Evolutionary conservation across 768 basidiomycete genomes (phyloP).

Genomic region (Pulveroboletus sp.): DNA sequence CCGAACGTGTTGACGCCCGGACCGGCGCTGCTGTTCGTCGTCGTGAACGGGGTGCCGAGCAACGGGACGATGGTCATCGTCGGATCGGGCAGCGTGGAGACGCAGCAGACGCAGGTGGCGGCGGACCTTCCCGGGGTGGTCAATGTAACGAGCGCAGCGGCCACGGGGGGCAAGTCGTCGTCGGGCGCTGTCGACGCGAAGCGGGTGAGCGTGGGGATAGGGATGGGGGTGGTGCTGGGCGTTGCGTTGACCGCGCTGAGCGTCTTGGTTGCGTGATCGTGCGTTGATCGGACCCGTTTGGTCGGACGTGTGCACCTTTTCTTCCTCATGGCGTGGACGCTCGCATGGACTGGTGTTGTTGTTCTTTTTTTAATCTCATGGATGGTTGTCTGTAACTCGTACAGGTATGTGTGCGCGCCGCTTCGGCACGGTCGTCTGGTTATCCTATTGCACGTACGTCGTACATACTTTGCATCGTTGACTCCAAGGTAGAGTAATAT

Average conservation of each 20-base stretch:
- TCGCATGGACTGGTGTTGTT: background rate
- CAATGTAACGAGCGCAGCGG: constrained; percentile 27
- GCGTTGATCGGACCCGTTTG: too few species aligned
- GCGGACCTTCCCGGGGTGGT: constrained; percentile 40
- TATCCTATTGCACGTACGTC: too few species aligned
- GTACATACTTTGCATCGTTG: too few species aligned
- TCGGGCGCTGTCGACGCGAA: background rate
- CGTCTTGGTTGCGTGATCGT: constrained; percentile 1
- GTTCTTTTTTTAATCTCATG: too few species aligned
- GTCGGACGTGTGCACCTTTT: too few species aligned
- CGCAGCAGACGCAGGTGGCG: constrained; percentile 51
- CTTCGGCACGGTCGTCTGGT: too few species aligned
- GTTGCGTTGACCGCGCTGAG: background rate
- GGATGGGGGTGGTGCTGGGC: background rate
- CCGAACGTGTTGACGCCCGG: constrained; percentile 87
- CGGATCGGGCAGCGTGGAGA: constrained; percentile 74
- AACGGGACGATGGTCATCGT: constrained; percentile 74
- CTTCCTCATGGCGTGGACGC: background rate
- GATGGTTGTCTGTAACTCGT: too few species aligned
- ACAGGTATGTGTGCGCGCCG: too few species aligned
- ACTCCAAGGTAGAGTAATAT: too few species aligned
- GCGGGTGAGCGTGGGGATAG: background rate
- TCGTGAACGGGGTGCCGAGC: constrained; percentile 79
- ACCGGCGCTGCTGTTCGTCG: constrained; percentile 79
- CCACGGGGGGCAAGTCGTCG: background rate